Base-by-base conservation (phyloP, 352 stramenopile genomes). In the Globisporangium nunn region DNA sequence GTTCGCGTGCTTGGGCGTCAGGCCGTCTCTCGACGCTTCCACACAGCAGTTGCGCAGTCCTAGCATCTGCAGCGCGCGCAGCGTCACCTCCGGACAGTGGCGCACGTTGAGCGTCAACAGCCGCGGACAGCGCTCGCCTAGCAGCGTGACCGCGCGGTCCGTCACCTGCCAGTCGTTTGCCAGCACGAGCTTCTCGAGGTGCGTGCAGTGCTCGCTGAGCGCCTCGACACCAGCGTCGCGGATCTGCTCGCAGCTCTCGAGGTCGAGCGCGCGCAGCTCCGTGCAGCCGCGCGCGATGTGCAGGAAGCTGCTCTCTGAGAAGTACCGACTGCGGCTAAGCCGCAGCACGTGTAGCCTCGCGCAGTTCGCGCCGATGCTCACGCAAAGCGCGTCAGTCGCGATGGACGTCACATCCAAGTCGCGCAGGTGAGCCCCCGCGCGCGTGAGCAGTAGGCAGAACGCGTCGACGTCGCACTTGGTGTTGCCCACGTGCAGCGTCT, bases 241-340 rank as follows among this genome's bases (percentile, higher is more conserved):
- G 31, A 91, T 74, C 54, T 93, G 81, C 53, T 91, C 80, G 48
- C 82, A 93, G 64, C 70, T 88, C 56, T 89, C 76, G 12, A 90
- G 63, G 14, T 93, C 78, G 3, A 93, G 67, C 11, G 61, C 41
- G 0, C 68, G 66, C 6, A 93, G 63, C 12, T 64, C 54, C 1
- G 51, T 30, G 43, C 78, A 87, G 0, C 57, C 52, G 33, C 40
- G 54, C 1, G 76, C 64, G 12, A 91, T 59, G 8, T 37, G 44
- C n/a, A 85, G 58, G 44, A 93, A 86, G 33, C 74, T 86, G 17
- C 48, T 28, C 39, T 74, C 58, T 0, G 72, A 81, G 58, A 93
- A 88, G 49, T 91, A 88, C n/a, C 82, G 74, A 54, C 78, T 90
- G 11, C 80, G 79, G 56, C 76, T 79, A 15, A 93, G 78, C 6